Evolutionary conservation across 345 rosid genomes (phyloP).

Genomic region (Triadica sebifera): DNA sequence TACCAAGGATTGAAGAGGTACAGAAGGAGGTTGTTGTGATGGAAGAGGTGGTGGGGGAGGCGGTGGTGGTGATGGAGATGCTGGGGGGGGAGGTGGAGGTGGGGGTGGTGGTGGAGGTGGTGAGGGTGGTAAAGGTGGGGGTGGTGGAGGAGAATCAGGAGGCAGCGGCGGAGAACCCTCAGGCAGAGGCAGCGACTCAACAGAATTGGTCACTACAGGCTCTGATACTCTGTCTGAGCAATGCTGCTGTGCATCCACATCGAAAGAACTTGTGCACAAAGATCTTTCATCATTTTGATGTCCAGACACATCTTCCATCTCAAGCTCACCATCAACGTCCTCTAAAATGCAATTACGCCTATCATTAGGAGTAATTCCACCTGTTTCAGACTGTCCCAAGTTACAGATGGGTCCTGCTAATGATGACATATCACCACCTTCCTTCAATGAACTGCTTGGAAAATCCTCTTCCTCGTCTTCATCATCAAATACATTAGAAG

Average conservation of each 20-base stretch:
- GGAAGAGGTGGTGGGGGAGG: slow-evolving; percentile 36
- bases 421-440: slow-evolving; percentile 33
- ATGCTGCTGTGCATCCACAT: slow-evolving; percentile 36
- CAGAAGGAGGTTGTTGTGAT: slow-evolving; percentile 28
- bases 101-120: slow-evolving; percentile 56
- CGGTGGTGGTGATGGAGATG: slow-evolving; percentile 49
- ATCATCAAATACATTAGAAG: slow-evolving; percentile 60
- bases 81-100: slow-evolving; percentile 36
- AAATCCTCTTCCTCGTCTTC: slow-evolving; percentile 55
- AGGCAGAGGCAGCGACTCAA: slow-evolving; percentile 38
- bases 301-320: slow-evolving; percentile 83
- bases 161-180: slow-evolving; percentile 71
- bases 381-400: slow-evolving; percentile 47
- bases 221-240: slow-evolving; percentile 33
- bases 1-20: slow-evolving; percentile 31
- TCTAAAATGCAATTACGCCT: slow-evolving; percentile 69
- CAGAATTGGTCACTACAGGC: slow-evolving; percentile 31
- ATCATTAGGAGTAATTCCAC: slow-evolving; percentile 46
- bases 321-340: slow-evolving; percentile 83
- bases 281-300: slow-evolving; percentile 56
- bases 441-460: slow-evolving; percentile 43
- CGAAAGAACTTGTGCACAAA: slow-evolving; percentile 25
- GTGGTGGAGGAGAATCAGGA: slow-evolving; percentile 70
- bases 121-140: slow-evolving; percentile 71
- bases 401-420: slow-evolving; percentile 37